These are phyloP conservation scores for Lophiostoma macrostomum DNA, from an alignment of 495 filamentous ascomycete species.

Conservation along the genomic window DNA sequence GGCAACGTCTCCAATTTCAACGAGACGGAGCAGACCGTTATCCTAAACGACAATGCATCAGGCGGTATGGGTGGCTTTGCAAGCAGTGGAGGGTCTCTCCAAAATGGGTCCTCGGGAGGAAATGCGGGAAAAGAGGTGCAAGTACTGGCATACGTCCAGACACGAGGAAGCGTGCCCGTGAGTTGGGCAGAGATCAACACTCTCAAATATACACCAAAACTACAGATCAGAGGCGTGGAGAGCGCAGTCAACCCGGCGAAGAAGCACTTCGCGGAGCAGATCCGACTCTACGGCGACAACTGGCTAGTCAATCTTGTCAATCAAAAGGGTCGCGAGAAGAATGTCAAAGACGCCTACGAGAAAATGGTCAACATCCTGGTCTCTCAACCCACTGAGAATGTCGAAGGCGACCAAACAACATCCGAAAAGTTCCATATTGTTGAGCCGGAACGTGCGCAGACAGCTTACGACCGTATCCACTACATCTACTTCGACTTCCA, in stretches of 20 bases:
- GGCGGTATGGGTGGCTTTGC: conserved; percentile 77
- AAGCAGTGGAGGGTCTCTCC: conserved; percentile 68
- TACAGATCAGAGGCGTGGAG: conserved; percentile 82
- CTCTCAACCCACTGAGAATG: conserved; percentile 61
- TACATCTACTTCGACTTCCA: conserved; percentile 99
- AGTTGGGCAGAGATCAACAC: conserved; percentile 95
- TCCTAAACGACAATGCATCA: conserved; percentile 72
- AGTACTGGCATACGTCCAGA: conserved; percentile 90
- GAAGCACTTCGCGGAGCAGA: conserved; percentile 88
- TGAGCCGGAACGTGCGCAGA: conserved; percentile 58
- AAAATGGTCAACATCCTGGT: conserved; percentile 73
- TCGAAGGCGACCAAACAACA: conserved; percentile 53
- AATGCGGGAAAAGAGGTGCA: conserved; percentile 69
- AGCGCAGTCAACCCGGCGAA: conserved; percentile 74
- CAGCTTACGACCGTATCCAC: conserved; percentile 75
- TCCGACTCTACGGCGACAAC: conserved; percentile 88
- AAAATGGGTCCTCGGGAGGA: conserved; percentile 61
- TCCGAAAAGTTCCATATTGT: conserved; percentile 78
- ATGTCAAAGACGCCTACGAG: conserved; percentile 89
- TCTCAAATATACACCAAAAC: conserved; percentile 80
- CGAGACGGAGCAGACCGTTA: conserved; percentile 88
- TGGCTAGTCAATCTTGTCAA: conserved; percentile 96
- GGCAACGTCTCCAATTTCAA: conserved; percentile 98
- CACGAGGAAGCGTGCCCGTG: conserved; percentile 87
- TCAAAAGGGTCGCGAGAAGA: conserved; percentile 82